Evolutionary conservation across 352 stramenopile genomes (phyloP).

Genomic region (Pythium biforme): DNA sequence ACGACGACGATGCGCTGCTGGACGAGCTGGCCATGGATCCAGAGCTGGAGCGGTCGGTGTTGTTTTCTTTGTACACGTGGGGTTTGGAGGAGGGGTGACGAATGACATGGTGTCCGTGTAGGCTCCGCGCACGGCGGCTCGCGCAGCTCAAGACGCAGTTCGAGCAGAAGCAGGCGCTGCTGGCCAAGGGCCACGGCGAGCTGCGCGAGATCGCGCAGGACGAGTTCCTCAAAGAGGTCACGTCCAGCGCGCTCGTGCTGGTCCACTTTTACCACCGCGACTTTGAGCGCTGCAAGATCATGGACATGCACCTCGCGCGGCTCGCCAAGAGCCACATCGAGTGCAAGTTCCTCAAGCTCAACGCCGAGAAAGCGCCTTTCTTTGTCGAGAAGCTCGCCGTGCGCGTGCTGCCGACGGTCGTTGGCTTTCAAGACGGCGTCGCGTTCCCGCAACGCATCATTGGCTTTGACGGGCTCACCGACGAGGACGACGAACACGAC

Average conservation of each 20-base stretch:
- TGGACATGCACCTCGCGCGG: constrained; percentile 89
- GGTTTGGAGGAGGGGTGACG: background rate
- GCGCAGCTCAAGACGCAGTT: constrained; percentile 64
- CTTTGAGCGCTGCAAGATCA: constrained; percentile 97
- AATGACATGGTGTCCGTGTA: constrained; percentile 11
- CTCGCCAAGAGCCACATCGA: constrained; percentile 76
- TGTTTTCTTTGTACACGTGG: too few relatives aligned
- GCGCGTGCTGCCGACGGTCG: constrained; percentile 91
- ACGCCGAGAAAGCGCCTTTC: constrained; percentile 95
- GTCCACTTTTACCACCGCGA: constrained; percentile 97
- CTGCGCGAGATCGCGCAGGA: constrained; percentile 93
- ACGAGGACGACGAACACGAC: constrained; percentile 57
- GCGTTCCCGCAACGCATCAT: constrained; percentile 87
- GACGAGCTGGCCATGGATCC: constrained; percentile 78
- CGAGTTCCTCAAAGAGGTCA: constrained; percentile 95
- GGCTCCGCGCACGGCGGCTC: constrained; percentile 80
- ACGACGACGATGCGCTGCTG: constrained; percentile 63
- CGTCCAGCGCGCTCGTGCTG: constrained; percentile 72
- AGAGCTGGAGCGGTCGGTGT: constrained; percentile 73
- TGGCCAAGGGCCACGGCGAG: constrained; percentile 76
- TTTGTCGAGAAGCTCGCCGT: constrained; percentile 93
- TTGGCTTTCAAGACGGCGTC: constrained; percentile 92
- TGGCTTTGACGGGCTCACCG: constrained; percentile 93
- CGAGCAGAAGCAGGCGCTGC: constrained; percentile 54
- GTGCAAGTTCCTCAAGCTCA: constrained; percentile 94